Percentiles rank a stretch among this genome's conserved stretches.
Evolutionary conservation across 1,284 basidiomycete genomes (phyloP).

Genomic region (Melanopsichium pennsylvanicum): DNA sequence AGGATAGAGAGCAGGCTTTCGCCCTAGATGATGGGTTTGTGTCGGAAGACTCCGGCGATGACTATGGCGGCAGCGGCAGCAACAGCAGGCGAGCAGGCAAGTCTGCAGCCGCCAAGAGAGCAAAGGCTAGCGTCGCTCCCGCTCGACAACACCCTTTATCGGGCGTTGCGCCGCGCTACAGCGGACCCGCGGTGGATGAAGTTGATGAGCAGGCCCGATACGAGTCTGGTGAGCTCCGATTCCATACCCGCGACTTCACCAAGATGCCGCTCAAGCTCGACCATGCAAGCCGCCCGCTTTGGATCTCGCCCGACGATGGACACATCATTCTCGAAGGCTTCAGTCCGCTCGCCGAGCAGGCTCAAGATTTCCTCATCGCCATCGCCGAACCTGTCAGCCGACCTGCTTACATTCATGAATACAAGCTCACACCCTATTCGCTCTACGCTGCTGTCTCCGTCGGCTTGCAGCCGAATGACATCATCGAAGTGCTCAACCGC

Average conservation of each 20-base stretch:
- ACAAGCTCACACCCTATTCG: constrained; percentile 96
- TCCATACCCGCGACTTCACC: constrained; percentile 71
- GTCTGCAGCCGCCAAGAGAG: constrained; percentile 10
- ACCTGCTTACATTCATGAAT: constrained; percentile 97
- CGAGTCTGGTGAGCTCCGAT: constrained; percentile 71
- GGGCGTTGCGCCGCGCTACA: constrained; percentile 40
- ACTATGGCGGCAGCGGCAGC: constrained; percentile 21
- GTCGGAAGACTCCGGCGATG: constrained; percentile 44
- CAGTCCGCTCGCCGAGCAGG: constrained; percentile 89
- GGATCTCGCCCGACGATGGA: constrained; percentile 64
- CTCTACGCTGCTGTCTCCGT: constrained; percentile 98
- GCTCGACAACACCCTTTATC: constrained; percentile 43
- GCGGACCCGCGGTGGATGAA: constrained; percentile 35
- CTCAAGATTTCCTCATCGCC: constrained; percentile 96
- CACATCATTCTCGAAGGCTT: constrained; percentile 65
- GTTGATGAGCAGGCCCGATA: constrained; percentile 37
- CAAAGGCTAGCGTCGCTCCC: constrained; percentile 1
- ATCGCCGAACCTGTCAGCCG: constrained; percentile 99
- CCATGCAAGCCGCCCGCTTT: constrained; percentile 60
- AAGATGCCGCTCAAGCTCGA: constrained; percentile 63
- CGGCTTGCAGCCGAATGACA: constrained; percentile 95
- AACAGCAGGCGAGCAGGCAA: not conserved
- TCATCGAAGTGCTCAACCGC: constrained; percentile 81
- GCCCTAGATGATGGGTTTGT: constrained; percentile 36
- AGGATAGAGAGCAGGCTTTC: constrained; percentile 29